phyloP scores from a whole-genome alignment of 306 rosid species.

The Potentilla sterilis region DNA sequence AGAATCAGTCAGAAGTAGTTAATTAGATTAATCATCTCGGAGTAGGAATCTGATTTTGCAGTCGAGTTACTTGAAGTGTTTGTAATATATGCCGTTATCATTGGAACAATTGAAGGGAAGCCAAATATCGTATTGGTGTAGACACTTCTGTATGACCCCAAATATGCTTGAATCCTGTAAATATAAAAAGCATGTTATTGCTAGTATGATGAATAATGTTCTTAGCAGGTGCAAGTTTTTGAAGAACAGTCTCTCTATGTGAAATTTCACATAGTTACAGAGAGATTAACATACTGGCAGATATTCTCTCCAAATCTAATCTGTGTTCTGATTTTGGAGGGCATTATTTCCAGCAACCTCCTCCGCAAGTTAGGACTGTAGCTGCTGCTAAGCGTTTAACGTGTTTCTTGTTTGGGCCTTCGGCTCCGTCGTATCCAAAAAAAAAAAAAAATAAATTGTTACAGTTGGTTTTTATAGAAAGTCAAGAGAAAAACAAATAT shows the following conservation, averaged over 20 bases:
- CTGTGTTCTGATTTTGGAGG: background rate
- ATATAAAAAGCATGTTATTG: background rate
- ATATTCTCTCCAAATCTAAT: too few relatives aligned
- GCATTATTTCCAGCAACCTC: background rate
- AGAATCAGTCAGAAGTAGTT: background rate
- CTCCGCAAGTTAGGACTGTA: background rate
- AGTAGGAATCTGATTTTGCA: constrained; percentile 1
- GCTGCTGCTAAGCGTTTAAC: too few relatives aligned
- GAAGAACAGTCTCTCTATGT: too few relatives aligned
- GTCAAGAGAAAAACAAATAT: too few relatives aligned
- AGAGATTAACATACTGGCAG: too few relatives aligned
- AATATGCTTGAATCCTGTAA: background rate
- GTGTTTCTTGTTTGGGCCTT: too few relatives aligned
- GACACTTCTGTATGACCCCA: background rate
- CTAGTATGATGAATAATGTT: background rate
- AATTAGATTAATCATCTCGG: background rate
- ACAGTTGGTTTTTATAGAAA: too few relatives aligned
- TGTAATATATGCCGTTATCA: background rate
- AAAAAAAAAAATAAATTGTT: too few relatives aligned
- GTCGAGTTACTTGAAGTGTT: constrained; percentile 2
- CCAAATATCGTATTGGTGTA: background rate
- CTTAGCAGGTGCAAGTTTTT: too few relatives aligned
- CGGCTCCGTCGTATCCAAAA: too few relatives aligned
- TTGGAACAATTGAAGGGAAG: background rate
- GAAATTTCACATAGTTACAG: too few relatives aligned